phyloP scores from a whole-genome alignment of 2,329 filamentous ascomycete genomes.

The Fusarium heterosporum region DNA sequence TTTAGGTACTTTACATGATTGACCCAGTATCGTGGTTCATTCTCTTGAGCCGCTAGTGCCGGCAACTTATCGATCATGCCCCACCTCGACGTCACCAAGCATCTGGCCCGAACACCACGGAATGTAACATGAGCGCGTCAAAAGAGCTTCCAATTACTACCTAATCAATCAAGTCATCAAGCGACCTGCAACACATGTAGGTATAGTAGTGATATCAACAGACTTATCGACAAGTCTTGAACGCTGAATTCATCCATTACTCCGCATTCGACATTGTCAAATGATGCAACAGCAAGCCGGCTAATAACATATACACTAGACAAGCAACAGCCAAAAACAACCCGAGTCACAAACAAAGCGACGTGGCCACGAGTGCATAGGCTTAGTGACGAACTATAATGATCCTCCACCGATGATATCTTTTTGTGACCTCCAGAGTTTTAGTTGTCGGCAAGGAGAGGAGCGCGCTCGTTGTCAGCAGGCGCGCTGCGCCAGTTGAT shows the following conservation, averaged over 20 bases:
- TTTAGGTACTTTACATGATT: background rate
- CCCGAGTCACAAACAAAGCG: background rate
- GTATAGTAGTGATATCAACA: background rate
- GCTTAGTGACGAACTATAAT: background rate
- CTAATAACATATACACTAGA: slow-evolving; percentile 13
- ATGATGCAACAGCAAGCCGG: slow-evolving; percentile 25
- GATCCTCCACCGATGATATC: background rate
- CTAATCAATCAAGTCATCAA: slow-evolving; percentile 6
- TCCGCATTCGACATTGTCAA: slow-evolving; percentile 26
- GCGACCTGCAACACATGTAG: slow-evolving; percentile 10
- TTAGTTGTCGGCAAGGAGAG: slow-evolving; percentile 65
- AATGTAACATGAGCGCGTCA: background rate
- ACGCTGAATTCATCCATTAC: slow-evolving; percentile 34
- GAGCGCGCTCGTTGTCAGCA: slow-evolving; percentile 69
- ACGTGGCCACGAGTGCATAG: background rate
- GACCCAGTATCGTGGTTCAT: slow-evolving; percentile 12
- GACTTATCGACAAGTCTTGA: slow-evolving; percentile 18
- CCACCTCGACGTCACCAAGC: slow-evolving; percentile 27
- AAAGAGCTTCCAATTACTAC: slow-evolving; percentile 33
- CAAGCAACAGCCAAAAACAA: slow-evolving; percentile 11
- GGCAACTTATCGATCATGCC: slow-evolving; percentile 47
- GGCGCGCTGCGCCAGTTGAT: slow-evolving; percentile 58
- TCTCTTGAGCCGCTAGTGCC: slow-evolving; percentile 28
- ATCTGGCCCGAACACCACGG: slow-evolving; percentile 1
- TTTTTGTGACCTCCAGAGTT: background rate